Percentiles rank a stretch among this genome's conserved stretches.
Evolutionary conservation across 1,139 yeast genomes (phyloP).

Genomic region (Groenewaldozyma auringiensis): DNA sequence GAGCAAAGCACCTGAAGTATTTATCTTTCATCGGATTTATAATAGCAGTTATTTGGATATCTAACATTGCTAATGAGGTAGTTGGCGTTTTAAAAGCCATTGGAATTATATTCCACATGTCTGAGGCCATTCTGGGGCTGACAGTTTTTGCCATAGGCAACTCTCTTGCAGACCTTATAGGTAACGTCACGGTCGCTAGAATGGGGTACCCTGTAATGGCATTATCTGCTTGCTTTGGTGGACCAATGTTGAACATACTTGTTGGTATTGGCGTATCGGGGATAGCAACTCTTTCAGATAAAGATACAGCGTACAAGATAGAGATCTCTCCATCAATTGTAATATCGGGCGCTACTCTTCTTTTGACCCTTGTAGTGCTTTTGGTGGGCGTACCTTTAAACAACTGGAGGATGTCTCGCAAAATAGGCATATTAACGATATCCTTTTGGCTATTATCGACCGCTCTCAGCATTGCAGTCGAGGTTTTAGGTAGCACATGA

Average conservation of each 20-base stretch:
- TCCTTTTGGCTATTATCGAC: slow-evolving; percentile 46
- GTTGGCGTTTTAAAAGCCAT: slow-evolving; percentile 59
- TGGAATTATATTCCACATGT: slow-evolving; percentile 52
- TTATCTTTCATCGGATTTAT: slow-evolving; percentile 48
- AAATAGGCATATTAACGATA: slow-evolving; percentile 49
- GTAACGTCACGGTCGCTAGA: slow-evolving; percentile 73
- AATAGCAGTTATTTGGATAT: slow-evolving; percentile 63
- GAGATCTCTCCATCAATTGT: slow-evolving; percentile 42
- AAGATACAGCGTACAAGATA: slow-evolving; percentile 28
- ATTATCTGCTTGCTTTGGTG: slow-evolving; percentile 89
- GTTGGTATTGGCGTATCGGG: slow-evolving; percentile 66
- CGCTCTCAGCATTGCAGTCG: slow-evolving; percentile 23
- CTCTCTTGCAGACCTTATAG: slow-evolving; percentile 80
- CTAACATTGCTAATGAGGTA: slow-evolving; percentile 68
- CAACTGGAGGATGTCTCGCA: slow-evolving; percentile 56
- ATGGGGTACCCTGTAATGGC: slow-evolving; percentile 93
- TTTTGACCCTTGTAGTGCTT: slow-evolving; percentile 48
- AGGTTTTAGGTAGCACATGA: slow-evolving; percentile 12
- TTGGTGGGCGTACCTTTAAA: slow-evolving; percentile 52
- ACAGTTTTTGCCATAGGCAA: slow-evolving; percentile 91
- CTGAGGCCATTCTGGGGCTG: slow-evolving; percentile 75
- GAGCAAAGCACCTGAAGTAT: slow-evolving; percentile 4
- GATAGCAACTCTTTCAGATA: slow-evolving; percentile 38
- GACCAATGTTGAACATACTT: slow-evolving; percentile 64
- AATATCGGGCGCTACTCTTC: slow-evolving; percentile 45